Base-by-base conservation (phyloP, 129 eudicot genomes). In the Arctium minus region DNA sequence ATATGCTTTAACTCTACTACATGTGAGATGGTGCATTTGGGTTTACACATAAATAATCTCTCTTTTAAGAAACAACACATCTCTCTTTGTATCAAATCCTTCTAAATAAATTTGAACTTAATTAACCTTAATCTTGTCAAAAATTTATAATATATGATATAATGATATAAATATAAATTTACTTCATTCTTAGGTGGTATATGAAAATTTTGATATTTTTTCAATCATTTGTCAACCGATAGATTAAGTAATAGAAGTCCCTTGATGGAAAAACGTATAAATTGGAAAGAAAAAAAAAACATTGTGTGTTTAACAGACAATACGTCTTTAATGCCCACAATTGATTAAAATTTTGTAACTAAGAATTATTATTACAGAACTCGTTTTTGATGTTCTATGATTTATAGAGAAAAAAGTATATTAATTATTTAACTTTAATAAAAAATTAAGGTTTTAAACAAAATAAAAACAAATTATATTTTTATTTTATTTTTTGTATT, bases 1-100 rank as follows among this genome's bases (percentile, higher is more conserved):
- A 79, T 73, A 84, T 73, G 87, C 84, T 84, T 60, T 73, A 84
- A 84, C 86, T 68, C 81, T 83, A 76, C 71, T 83, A 78, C 86
- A 76, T 83, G 86, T 76, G 86, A 83, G 81, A 83, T 50, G 40
- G 36, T 40, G 77, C 36, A 73, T 73, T 38, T 73, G 77, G 60
- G 81, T 76, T 22, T 83, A 82, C 85, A 82, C 80, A 82, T 65
- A 74, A 65, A 74, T 81, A 40, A 82, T 82, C 79, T 60, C 46
- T 46, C 44, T 81, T 73, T 64, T 38, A 15, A 22, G 27, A 22
- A 36, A 80, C 60, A 72, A 81, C 65, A 73, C 42, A 60, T 73
- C 50, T 37, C 32, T 64, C 10, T 35, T 44, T 8, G 9, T 48
- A 81, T 40, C 31, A 38, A 73, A 60, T 60, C 68, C 68, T 60